Evolutionary conservation across 345 rosid genomes (phyloP).

Genomic region (Ceriops zippeliana): DNA sequence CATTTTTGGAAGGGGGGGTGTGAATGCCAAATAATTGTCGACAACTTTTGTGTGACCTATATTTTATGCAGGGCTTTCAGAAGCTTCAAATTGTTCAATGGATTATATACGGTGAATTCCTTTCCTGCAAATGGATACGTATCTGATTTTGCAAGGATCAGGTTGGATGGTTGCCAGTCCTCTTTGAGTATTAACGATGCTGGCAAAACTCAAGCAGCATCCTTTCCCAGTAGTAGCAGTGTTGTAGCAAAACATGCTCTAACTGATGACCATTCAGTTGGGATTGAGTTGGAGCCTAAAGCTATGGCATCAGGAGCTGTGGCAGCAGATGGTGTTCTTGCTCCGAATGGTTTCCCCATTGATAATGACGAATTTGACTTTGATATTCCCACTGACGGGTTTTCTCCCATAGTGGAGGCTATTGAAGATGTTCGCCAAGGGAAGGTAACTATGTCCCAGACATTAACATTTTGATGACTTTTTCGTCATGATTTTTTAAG

Average conservation of each 20-base stretch:
- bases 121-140: constrained; percentile 27
- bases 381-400: constrained; percentile 69
- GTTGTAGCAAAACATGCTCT: constrained; percentile 27
- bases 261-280: constrained; percentile 25
- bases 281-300: constrained; percentile 36
- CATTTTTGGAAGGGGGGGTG: not conserved
- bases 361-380: constrained; percentile 63
- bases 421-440: constrained; percentile 89
- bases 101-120: constrained; percentile 28
- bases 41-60: not conserved
- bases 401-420: constrained; percentile 78
- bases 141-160: constrained; percentile 22
- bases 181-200: constrained; percentile 30
- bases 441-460: constrained; percentile 43
- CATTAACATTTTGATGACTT: not conserved
- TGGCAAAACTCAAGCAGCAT: constrained; percentile 43
- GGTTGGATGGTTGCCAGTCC: constrained; percentile 30
- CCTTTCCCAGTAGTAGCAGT: constrained; percentile 37
- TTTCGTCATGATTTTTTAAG: not conserved
- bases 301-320: constrained; percentile 41
- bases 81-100: constrained; percentile 40
- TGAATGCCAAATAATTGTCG: constrained; percentile 11
- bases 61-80: constrained; percentile 38
- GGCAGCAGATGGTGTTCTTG: constrained; percentile 41
- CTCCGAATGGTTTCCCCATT: constrained; percentile 37